Evolutionary conservation across 1,284 basidiomycete genomes (phyloP).

Genomic region (Puccinia horiana): DNA sequence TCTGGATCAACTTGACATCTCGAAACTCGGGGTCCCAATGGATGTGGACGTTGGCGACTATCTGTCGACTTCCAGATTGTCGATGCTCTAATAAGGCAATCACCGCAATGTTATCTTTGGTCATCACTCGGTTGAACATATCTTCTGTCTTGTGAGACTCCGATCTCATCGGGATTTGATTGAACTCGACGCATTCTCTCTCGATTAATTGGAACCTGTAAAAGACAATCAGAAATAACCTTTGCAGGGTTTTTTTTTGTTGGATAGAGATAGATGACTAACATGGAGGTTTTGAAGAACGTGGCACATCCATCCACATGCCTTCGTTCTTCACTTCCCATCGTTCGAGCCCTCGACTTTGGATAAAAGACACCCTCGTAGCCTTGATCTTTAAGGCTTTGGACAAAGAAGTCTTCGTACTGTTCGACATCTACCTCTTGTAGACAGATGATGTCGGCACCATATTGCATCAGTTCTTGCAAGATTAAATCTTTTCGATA

Average conservation of each 20-base stretch:
- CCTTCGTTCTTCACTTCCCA: constrained; percentile 81
- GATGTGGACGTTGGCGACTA: constrained; percentile 88
- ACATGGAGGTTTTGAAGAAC: constrained; percentile 90
- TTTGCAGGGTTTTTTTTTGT: background rate
- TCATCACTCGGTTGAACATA: constrained; percentile 98
- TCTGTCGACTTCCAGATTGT: constrained; percentile 78
- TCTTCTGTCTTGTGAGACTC: constrained; percentile 99
- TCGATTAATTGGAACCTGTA: constrained; percentile 86
- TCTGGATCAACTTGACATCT: constrained; percentile 97
- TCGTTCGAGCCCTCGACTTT: constrained; percentile 90
- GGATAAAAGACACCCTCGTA: constrained; percentile 93
- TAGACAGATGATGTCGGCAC: constrained; percentile 87
- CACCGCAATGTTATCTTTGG: constrained; percentile 91
- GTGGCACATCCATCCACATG: constrained; percentile 95
- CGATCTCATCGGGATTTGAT: constrained; percentile 83
- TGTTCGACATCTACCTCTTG: constrained; percentile 88
- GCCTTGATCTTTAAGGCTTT: constrained; percentile 72
- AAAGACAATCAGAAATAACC: background rate
- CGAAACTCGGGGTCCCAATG: constrained; percentile 90
- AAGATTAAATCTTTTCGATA: constrained; percentile 90
- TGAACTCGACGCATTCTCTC: constrained; percentile 92
- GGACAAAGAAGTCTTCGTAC: constrained; percentile 89
- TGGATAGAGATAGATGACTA: constrained; percentile 50
- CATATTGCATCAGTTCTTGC: constrained; percentile 78
- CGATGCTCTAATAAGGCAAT: constrained; percentile 84